Evolutionary conservation across 257 asterid genomes (phyloP).

Genomic region (Solanum chmielewskii): DNA sequence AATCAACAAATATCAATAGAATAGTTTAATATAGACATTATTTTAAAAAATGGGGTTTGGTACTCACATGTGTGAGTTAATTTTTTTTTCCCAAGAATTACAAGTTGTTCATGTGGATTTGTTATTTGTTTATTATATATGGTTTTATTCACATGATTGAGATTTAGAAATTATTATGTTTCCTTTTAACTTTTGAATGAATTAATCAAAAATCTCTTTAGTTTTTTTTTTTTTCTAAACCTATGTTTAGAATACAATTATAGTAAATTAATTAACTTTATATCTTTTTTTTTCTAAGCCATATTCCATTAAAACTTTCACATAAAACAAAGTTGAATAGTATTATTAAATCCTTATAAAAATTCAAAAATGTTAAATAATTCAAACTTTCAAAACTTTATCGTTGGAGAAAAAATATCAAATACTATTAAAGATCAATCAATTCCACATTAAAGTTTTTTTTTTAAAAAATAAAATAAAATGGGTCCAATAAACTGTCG

Average conservation of each 20-base stretch:
- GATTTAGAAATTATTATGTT: not conserved
- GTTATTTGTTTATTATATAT: not conserved
- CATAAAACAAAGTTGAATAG: not conserved
- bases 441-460: not conserved
- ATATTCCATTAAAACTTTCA: not conserved
- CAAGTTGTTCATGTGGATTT: not conserved
- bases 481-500: constrained; percentile 5
- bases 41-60: not conserved
- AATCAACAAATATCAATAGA: not conserved
- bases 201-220: not conserved
- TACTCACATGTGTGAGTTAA: not conserved
- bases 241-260: not conserved
- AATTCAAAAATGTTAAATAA: not conserved
- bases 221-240: not conserved
- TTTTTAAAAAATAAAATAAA: not conserved
- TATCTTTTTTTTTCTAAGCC: no score
- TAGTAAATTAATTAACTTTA: not conserved
- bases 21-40: not conserved
- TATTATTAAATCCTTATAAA: not conserved
- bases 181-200: not conserved
- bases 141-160: not conserved
- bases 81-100: not conserved
- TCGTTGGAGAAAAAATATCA: not conserved
- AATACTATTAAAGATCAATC: not conserved
- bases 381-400: not conserved